Evolutionary conservation across 163 green algal genomes (phyloP), one percentile per base, ranked within the genome.

Genomic region (Scenedesmus sp.): DNA sequence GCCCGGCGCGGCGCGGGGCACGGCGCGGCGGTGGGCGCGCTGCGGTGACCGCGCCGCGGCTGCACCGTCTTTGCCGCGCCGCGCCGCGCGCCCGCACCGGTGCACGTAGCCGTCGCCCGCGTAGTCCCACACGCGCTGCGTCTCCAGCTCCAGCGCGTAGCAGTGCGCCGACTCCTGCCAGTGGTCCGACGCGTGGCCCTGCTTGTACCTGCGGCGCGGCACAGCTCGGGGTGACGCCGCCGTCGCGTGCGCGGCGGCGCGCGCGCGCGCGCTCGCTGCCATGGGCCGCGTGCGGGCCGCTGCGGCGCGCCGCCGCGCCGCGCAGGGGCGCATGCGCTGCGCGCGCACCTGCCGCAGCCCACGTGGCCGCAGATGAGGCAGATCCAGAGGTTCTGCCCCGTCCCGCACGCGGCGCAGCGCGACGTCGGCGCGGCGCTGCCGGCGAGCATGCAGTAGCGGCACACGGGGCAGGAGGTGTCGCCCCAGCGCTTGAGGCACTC

Each of bases 291-390:
- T n/a, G n/a, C n/a, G n/a, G n/a, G n/a, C n/a, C n/a, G n/a, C n/a
- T n/a, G n/a, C n/a, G n/a, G n/a, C n/a, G n/a, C n/a, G n/a, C n/a
- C n/a, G n/a, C n/a, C n/a, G n/a, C n/a, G n/a, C n/a, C n/a, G n/a
- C n/a, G n/a, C n/a, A n/a, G n/a, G n/a, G n/a, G n/a, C n/a, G n/a
- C n/a, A n/a, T n/a, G n/a, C n/a, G n/a, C 96, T n/a, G n/a, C n/a
- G n/a, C n/a, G n/a, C 24, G 2, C n/a, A 70, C 34, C 67, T 85
- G 13, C 96, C 96, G 77, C 96, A 99, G 39, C 96, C 96, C n/a
- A 99, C 89, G 82, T 98, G 91, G 24, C 96, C 96, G 86, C 96
- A 99, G 47, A 99, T 98, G 34, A 99, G 89, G 84, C 96, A 99
- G 60, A 99, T 98, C 96, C 96, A 99, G 54, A 99, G 86, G 80